phyloP scores from a whole-genome alignment of 2,329 filamentous ascomycete species.

The Cladobotryum mycophilum region DNA sequence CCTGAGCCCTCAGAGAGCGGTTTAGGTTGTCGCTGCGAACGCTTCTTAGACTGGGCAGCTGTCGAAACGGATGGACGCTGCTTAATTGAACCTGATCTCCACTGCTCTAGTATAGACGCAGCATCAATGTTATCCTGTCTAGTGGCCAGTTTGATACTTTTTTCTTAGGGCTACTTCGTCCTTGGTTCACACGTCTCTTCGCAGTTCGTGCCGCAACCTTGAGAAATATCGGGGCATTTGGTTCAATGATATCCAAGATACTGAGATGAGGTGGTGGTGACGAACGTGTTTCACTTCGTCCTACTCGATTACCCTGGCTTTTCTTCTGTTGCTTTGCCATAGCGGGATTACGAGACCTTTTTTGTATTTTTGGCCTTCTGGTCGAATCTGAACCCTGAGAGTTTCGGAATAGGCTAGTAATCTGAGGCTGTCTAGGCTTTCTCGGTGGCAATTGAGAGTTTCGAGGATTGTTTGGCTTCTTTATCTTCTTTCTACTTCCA shows the following conservation, averaged over 20 bases:
- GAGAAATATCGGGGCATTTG: constrained; percentile 50
- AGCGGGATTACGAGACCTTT: background rate
- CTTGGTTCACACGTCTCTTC: constrained; percentile 39
- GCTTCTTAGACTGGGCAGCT: constrained; percentile 14
- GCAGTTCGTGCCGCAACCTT: constrained; percentile 56
- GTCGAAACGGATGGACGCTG: constrained; percentile 32
- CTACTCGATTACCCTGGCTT: constrained; percentile 7
- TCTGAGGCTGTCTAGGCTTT: constrained; percentile 24
- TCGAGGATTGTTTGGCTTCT: constrained; percentile 14
- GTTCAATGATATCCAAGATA: constrained; percentile 54
- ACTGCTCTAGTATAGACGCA: constrained; percentile 44
- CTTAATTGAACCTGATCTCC: constrained; percentile 48
- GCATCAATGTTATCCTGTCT: constrained; percentile 56
- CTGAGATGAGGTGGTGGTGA: constrained; percentile 43
- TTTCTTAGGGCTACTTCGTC: constrained; percentile 50
- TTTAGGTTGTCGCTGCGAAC: constrained; percentile 6
- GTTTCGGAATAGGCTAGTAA: constrained; percentile 24
- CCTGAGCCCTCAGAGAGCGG: constrained; percentile 19
- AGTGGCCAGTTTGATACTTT: constrained; percentile 54
- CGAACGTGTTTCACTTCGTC: constrained; percentile 10
- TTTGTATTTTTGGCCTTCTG: background rate
- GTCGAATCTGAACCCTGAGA: background rate
- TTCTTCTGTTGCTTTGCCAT: background rate
- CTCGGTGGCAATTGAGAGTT: constrained; percentile 15
- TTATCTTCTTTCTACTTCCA: constrained; percentile 21